phyloP scores from a whole-genome alignment of 441 rosid genomes.

The Jatropha multifida region DNA sequence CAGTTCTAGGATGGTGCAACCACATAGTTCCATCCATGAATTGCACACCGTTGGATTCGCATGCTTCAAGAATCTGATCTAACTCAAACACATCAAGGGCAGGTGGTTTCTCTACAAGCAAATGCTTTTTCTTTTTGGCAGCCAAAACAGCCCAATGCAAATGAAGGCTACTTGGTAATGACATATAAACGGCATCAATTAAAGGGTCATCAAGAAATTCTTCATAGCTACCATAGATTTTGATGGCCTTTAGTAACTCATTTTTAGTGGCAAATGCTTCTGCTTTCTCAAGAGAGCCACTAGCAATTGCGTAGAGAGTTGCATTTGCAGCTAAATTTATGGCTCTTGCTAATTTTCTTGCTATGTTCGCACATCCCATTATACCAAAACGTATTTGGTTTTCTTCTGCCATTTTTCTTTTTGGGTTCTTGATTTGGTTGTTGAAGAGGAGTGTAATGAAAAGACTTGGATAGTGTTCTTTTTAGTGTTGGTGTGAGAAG shows the following conservation, averaged over 20 bases:
- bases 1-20: conserved; percentile 67
- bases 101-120: conserved; percentile 67
- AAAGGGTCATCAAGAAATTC: conserved; percentile 53
- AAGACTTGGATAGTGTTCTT: background rate
- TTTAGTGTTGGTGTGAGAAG: background rate
- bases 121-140: conserved; percentile 59
- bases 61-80: conserved; percentile 53
- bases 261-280: conserved; percentile 41
- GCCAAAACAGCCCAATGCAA: conserved; percentile 54
- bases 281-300: conserved; percentile 49
- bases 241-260: conserved; percentile 39
- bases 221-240: conserved; percentile 56
- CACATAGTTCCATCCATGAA: conserved; percentile 79
- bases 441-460: background rate
- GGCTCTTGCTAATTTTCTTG: conserved; percentile 57
- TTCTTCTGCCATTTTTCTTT: conserved; percentile 9
- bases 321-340: conserved; percentile 56
- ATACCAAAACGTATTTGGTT: conserved; percentile 45
- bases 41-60: conserved; percentile 55
- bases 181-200: conserved; percentile 65
- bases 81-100: conserved; percentile 50
- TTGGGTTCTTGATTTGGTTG: background rate
- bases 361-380: conserved; percentile 55
- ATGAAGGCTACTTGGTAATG: conserved; percentile 70
- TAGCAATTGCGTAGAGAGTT: conserved; percentile 47